A percentile compares a stretch with the other conserved stretches of the same genome.
Evolutionary conservation across 306 rosid species (phyloP).

Genomic region (Prunus mume): DNA sequence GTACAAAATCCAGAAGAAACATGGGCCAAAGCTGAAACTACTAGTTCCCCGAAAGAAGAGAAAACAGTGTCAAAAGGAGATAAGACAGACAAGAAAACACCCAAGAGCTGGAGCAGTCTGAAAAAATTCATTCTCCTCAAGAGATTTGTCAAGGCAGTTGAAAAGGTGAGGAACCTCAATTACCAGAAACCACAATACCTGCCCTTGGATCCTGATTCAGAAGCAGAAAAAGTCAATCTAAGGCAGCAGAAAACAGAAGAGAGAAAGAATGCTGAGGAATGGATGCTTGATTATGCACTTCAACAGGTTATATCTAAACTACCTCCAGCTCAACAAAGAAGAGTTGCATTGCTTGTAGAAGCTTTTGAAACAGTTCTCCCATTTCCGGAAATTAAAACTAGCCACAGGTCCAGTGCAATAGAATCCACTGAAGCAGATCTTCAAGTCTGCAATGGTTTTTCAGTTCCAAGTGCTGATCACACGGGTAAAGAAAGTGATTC

Average conservation of each 20-base stretch:
- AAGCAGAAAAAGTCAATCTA: slow-evolving; percentile 56
- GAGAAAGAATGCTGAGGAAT: slow-evolving; percentile 65
- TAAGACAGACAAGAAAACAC: slow-evolving; percentile 36
- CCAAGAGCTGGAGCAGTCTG: slow-evolving; percentile 77
- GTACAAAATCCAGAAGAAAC: slow-evolving; percentile 18
- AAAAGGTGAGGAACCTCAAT: slow-evolving; percentile 56
- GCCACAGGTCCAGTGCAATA: slow-evolving; percentile 23
- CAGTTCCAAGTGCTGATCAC: slow-evolving; percentile 27
- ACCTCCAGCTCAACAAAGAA: slow-evolving; percentile 70
- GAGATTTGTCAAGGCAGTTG: slow-evolving; percentile 87
- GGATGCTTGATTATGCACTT: slow-evolving; percentile 92
- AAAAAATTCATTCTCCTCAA: slow-evolving; percentile 63
- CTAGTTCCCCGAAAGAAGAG: slow-evolving; percentile 29
- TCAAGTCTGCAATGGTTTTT: slow-evolving; percentile 28
- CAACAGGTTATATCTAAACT: slow-evolving; percentile 77
- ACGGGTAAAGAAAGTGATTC: slow-evolving; percentile 14
- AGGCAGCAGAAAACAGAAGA: slow-evolving; percentile 53
- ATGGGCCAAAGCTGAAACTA: slow-evolving; percentile 13
- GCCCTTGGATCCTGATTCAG: slow-evolving; percentile 39
- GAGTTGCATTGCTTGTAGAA: slow-evolving; percentile 65
- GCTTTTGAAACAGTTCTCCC: slow-evolving; percentile 84
- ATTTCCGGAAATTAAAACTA: slow-evolving; percentile 38
- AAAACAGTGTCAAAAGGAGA: slow-evolving; percentile 33
- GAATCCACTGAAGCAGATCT: slow-evolving; percentile 30
- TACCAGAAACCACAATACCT: slow-evolving; percentile 31